Evolutionary conservation across 306 rosid genomes (phyloP).

Genomic region (Bauhinia variegata): DNA sequence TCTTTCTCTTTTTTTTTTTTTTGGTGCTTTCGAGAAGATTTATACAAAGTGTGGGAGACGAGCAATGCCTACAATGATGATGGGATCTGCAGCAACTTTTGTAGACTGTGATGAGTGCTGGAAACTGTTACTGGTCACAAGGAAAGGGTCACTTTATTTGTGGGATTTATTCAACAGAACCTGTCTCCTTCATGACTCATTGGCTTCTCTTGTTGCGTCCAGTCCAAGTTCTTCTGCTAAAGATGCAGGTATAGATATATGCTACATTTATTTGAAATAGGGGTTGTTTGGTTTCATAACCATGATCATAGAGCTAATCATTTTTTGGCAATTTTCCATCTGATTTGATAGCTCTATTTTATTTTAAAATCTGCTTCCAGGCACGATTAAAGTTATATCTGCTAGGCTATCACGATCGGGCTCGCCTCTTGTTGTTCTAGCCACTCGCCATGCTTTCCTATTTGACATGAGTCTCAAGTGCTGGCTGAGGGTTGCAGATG

Average conservation of each 20-base stretch:
- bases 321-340: slow-evolving; percentile 7
- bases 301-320: neutral
- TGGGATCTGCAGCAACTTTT: slow-evolving; percentile 90
- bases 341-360: slow-evolving; percentile 5
- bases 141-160: slow-evolving; percentile 76
- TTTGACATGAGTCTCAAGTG: slow-evolving; percentile 88
- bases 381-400: slow-evolving; percentile 77
- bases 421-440: slow-evolving; percentile 80
- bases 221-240: slow-evolving; percentile 59
- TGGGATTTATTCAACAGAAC: slow-evolving; percentile 82
- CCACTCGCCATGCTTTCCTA: slow-evolving; percentile 91
- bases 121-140: slow-evolving; percentile 88
- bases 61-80: slow-evolving; percentile 91
- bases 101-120: slow-evolving; percentile 90
- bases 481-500: slow-evolving; percentile 99
- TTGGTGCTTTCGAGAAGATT: slow-evolving; percentile 51
- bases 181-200: slow-evolving; percentile 81
- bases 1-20: slow-evolving; percentile 32
- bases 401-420: slow-evolving; percentile 77
- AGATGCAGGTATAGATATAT: slow-evolving; percentile 64
- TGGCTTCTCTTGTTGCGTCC: slow-evolving; percentile 71
- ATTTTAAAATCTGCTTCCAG: slow-evolving; percentile 43
- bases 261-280: slow-evolving; percentile 18
- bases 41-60: slow-evolving; percentile 95
- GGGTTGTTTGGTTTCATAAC: slow-evolving; percentile 21